These are phyloP conservation scores for Crucibulum cyathiforme DNA, from an alignment of 1,284 basidiomycete genomes.

Conservation along the genomic window DNA sequence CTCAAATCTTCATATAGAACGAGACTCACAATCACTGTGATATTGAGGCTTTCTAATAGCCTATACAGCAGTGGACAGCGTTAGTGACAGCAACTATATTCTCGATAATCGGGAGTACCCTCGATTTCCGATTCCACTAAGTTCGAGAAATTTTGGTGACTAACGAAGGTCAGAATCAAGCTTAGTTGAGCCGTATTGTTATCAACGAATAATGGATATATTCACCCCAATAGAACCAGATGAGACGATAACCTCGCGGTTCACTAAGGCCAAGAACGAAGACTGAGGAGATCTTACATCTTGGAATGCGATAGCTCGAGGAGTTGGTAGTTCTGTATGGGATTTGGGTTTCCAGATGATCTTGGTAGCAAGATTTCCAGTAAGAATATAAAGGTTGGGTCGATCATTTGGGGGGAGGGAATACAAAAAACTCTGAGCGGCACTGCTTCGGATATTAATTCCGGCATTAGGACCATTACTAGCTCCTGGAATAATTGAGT, in stretches of 20 bases:
- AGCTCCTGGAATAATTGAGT: background rate
- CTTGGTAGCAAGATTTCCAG: background rate
- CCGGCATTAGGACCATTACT: background rate
- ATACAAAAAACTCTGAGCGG: too few species aligned
- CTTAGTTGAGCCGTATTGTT: background rate
- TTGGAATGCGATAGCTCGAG: background rate
- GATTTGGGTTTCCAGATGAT: background rate
- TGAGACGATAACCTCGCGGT: background rate
- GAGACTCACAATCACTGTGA: background rate
- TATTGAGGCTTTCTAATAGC: background rate
- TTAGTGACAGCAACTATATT: background rate
- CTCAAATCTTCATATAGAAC: too few species aligned
- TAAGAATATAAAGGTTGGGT: too few species aligned
- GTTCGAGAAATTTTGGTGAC: constrained; percentile 18
- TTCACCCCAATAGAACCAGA: background rate
- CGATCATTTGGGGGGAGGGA: too few species aligned
- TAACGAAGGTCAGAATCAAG: background rate
- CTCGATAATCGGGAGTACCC: background rate
- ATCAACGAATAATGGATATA: background rate
- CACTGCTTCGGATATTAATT: too few species aligned
- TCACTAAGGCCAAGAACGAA: background rate
- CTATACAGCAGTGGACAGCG: background rate
- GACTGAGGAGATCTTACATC: background rate
- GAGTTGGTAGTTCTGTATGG: background rate
- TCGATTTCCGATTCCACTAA: constrained; percentile 18